Evolutionary conservation across 305 asterid species (phyloP).

Genomic region (Salvia sclarea): DNA sequence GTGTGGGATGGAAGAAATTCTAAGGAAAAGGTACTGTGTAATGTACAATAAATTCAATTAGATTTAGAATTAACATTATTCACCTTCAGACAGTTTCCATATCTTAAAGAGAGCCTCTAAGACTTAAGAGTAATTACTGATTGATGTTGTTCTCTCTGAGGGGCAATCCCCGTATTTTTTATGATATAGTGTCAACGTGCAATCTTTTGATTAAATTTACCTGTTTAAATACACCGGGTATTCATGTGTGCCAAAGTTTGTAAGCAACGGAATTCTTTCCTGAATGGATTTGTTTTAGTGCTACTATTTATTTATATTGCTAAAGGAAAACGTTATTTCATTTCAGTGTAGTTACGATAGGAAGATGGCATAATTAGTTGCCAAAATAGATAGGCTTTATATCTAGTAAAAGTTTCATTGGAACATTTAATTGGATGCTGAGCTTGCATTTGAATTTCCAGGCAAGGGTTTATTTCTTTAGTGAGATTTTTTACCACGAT

Average conservation of each 20-base stretch:
- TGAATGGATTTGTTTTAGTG: not conserved
- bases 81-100: not conserved
- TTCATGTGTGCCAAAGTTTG: not conserved
- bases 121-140: not conserved
- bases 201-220: not conserved
- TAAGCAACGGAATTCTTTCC: not conserved
- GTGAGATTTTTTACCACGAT: not conserved
- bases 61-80: not conserved
- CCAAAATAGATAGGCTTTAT: not conserved
- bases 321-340: not conserved
- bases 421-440: not conserved
- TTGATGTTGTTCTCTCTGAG: not conserved
- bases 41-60: not conserved
- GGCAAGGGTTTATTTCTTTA: not conserved
- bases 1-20: not conserved
- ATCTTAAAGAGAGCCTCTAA: not conserved
- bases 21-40: not conserved
- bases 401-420: not conserved
- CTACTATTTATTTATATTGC: not conserved
- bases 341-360: not conserved
- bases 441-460: constrained; percentile 1
- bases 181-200: not conserved
- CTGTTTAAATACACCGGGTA: not conserved
- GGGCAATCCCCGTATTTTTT: not conserved
- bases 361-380: not conserved